A percentile compares a stretch with the other conserved stretches of the same genome.
Evolutionary conservation across 495 filamentous ascomycete genomes (phyloP).

Genomic region (Schizothecium vesticola): DNA sequence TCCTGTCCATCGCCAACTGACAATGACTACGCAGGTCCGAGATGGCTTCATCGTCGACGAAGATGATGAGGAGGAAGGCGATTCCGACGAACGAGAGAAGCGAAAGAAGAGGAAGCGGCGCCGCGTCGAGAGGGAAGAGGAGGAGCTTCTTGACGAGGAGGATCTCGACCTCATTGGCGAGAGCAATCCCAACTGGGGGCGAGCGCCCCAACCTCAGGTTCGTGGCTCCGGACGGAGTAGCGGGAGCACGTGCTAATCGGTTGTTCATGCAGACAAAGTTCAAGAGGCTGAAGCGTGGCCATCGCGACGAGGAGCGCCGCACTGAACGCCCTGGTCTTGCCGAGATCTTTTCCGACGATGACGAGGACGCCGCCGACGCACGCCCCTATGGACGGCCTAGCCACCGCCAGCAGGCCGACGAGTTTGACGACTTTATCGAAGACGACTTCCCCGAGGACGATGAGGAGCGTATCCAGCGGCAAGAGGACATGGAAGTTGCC

Average conservation of each 20-base stretch:
- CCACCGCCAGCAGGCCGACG: conserved; percentile 60
- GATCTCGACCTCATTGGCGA: conserved; percentile 93
- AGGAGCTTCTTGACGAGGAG: conserved; percentile 88
- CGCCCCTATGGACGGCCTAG: conserved; percentile 45
- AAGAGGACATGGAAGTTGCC: conserved; percentile 83
- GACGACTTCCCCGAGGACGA: conserved; percentile 90
- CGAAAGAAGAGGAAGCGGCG: conserved; percentile 63
- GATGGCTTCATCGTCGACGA: conserved; percentile 97
- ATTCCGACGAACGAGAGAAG: conserved; percentile 56
- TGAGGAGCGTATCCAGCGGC: conserved; percentile 63
- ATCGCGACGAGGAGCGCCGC: conserved; percentile 61
- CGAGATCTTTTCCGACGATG: conserved; percentile 93
- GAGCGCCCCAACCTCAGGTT: conserved; percentile 60
- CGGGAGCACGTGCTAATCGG: conserved; percentile 19
- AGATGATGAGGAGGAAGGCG: conserved; percentile 71
- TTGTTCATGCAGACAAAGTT: conserved; percentile 64
- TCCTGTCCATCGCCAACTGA: not conserved
- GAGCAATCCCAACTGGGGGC: conserved; percentile 62
- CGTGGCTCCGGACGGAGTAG: conserved; percentile 8
- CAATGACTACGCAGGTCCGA: conserved; percentile 52
- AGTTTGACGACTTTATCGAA: conserved; percentile 97
- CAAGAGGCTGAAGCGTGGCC: conserved; percentile 91
- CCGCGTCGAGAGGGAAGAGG: conserved; percentile 72
- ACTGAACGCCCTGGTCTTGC: conserved; percentile 65
- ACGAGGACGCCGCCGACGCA: conserved; percentile 65